Conservation (phyloP, 1,284 basidiomycete species). For the Phellopilus nigrolimitatus region DNA sequence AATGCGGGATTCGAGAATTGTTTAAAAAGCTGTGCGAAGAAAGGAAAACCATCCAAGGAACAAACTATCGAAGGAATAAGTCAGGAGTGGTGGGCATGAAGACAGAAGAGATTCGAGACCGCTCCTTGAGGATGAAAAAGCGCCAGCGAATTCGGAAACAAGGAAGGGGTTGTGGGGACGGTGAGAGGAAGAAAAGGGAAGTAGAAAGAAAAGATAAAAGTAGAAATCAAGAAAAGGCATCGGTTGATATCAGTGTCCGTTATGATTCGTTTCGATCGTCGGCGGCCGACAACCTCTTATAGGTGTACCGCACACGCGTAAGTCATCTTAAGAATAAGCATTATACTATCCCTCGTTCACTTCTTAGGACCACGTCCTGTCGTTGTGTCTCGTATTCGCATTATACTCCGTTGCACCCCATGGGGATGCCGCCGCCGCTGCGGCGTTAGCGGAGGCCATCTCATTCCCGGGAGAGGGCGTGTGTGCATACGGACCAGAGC, state of each 20-base stretch:
- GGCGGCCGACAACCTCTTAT: neutral
- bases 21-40: constrained; percentile 2
- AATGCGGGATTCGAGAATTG: constrained; percentile 14
- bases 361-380: constrained; percentile 20
- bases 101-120: constrained; percentile 1
- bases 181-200: constrained; percentile 3
- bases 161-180: neutral
- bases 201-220: constrained; percentile 25
- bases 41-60: constrained; percentile 17
- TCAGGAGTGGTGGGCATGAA: constrained; percentile 15
- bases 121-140: neutral
- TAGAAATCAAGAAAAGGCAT: constrained; percentile 24
- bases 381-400: constrained; percentile 15
- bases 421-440: constrained; percentile 33
- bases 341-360: constrained; percentile 5
- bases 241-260: constrained; percentile 18
- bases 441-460: constrained; percentile 41
- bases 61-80: constrained; percentile 17
- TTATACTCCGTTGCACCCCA: constrained; percentile 62
- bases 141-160: neutral
- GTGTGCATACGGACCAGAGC: constrained; percentile 47
- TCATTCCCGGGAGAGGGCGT: constrained; percentile 54
- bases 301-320: constrained; percentile 1
- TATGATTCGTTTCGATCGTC: constrained; percentile 14
- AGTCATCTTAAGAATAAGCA: constrained; percentile 20